Evolutionary conservation across 1,139 yeast species (phyloP), one percentile per base, ranked within the genome.

Genomic region (Barnettozyma hawaiiensis): DNA sequence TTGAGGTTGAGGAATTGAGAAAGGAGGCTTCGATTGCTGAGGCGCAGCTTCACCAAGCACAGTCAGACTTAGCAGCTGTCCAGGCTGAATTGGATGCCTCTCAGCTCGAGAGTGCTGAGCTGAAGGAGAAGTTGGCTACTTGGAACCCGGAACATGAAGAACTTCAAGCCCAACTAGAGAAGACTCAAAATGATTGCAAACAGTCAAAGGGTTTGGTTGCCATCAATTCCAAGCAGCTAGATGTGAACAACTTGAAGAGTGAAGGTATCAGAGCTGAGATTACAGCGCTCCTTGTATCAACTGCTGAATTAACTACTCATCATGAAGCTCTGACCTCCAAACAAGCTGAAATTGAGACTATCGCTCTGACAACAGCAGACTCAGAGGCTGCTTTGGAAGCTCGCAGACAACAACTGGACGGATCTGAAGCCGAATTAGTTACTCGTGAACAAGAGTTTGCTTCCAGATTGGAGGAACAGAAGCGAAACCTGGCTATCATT

Each of bases 1-100:
- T 73, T 47, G 97, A 89, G 57, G 75, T 84, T 11, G 86, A 81
- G 48, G 75, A 80, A 41, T 70, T 90, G 51, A 73, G 85, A 54
- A 78, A 86, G 41, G 95, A 90, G 54, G 71, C 86, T 3, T 78
- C 89, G 1, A 73, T 86, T 39, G 75, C 89, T 2, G 96, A 90
- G 60, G 95, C 96, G 8, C 84, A 80, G 50, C 75, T 78, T 52
- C 83, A 85, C 57, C 81, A 87, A 11, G 74, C 85, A 36, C 84
- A 85, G 46, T 59, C 79, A 1, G 81, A 85, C 52, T 71, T 84
- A 51, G 79, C 78, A 50, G 77, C 76, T 41, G 69, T 80, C 40
- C 83, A 82, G 53, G 61, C 73, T 8, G 73, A 75, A 19, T 69
- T 81, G 47, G 85, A 81, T 44, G 75, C 73, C 38, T 73, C 84